phyloP scores from a whole-genome alignment of 306 rosid genomes.

The Vicia villosa region DNA sequence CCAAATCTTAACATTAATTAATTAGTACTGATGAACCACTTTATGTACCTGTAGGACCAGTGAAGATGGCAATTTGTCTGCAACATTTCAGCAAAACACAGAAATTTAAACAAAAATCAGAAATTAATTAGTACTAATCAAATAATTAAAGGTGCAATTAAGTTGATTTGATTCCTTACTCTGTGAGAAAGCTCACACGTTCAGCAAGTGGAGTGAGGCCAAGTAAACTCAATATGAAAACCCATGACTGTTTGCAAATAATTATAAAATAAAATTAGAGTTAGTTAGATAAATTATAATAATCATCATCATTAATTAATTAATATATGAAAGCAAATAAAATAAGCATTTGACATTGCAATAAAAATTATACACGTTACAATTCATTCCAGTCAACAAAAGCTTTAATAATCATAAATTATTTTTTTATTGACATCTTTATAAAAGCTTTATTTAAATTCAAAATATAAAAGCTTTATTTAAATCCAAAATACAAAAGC shows the following conservation, averaged over 20 bases:
- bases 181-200: conserved; percentile 87
- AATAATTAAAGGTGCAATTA: background rate
- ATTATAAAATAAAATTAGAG: no score
- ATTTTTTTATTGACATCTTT: no score
- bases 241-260: conserved; percentile 63
- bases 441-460: no score
- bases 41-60: conserved; percentile 81
- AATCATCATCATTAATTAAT: background rate
- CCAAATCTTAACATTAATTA: no score
- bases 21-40: background rate
- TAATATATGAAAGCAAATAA: background rate
- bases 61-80: conserved; percentile 85
- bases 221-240: conserved; percentile 76
- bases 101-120: conserved; percentile 5
- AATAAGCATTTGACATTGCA: background rate
- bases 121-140: background rate
- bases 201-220: conserved; percentile 88
- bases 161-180: conserved; percentile 50
- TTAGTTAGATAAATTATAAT: no score
- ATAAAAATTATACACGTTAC: background rate
- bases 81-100: background rate
- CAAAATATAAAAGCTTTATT: no score
- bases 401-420: no score
- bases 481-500: no score
- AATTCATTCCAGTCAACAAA: background rate